Percentiles rank a stretch among this genome's conserved stretches.
Evolutionary conservation across 2,329 filamentous ascomycete species (phyloP).

Genomic region (Exophiala sideris): DNA sequence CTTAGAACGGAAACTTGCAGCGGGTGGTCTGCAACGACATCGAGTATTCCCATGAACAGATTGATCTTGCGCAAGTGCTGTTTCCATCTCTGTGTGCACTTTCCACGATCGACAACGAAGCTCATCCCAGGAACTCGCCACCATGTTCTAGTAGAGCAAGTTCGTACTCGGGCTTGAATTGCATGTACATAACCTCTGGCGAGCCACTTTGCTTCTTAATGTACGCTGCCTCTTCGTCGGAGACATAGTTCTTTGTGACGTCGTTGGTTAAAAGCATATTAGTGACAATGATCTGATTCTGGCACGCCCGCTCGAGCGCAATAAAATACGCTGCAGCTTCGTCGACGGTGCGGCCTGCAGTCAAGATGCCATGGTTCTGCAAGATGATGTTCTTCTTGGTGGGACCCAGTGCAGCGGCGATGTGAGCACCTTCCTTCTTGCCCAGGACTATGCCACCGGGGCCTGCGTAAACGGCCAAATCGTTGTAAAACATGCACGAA

Average conservation of each 20-base stretch:
- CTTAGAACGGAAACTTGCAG: constrained; percentile 1
- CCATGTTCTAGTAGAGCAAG: constrained; percentile 60
- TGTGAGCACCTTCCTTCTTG: constrained; percentile 52
- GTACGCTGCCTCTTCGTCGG: constrained; percentile 64
- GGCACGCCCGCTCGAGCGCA: constrained; percentile 33
- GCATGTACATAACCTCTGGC: constrained; percentile 62
- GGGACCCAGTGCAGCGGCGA: constrained; percentile 51
- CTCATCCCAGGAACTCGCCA: constrained; percentile 48
- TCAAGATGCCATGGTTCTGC: constrained; percentile 56
- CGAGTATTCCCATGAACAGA: constrained; percentile 4
- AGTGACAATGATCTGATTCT: constrained; percentile 52
- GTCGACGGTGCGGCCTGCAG: constrained; percentile 35
- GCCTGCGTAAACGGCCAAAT: constrained; percentile 51
- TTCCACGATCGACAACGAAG: too few relatives aligned
- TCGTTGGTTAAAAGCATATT: constrained; percentile 67
- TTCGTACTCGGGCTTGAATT: constrained; percentile 67
- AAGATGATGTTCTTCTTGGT: constrained; percentile 51
- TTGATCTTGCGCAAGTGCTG: not conserved
- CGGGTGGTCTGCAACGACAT: constrained; percentile 2
- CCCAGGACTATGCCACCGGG: constrained; percentile 55
- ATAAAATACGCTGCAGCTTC: constrained; percentile 62
- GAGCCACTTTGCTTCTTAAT: constrained; percentile 64
- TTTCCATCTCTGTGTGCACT: too few relatives aligned
- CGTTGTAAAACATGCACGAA: constrained; percentile 45
- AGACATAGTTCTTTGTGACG: constrained; percentile 61